Evolutionary conservation across 768 basidiomycete genomes (phyloP), one percentile per base, ranked within the genome.

Genomic region (Cystoderma amianthinum): DNA sequence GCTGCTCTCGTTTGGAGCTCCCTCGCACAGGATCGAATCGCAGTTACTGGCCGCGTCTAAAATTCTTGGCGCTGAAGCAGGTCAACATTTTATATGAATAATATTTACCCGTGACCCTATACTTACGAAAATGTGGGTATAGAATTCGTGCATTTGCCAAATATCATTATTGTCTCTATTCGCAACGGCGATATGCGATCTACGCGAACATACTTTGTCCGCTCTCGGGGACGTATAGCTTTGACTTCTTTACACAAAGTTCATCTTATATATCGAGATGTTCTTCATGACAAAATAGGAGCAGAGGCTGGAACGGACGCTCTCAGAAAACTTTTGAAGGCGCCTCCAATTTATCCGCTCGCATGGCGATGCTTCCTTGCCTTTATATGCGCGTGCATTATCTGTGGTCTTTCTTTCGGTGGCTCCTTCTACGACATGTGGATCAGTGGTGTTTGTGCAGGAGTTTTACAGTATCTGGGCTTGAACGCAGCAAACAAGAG

Each of bases 1-100:
- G 9, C 72, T 97, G 44, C 77, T 97, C 57, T 73, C 81, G n/a
- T 94, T 88, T 57, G 93, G 93, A 15, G 87, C 92, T n/a, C 92
- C 92, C 1, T 91, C 90, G 16, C 94, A 96, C 59, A 76, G 94
- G 15, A 84, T 94, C 47, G 91, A 95, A 63, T 82, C 88, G 1
- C 92, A 94, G 57, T 75, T 97, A 30, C 71, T 72, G 44, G 78
- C 86, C 3, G 90, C 89, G 2, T 83, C 91, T 4, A 65, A 73
- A 9, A 83, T 89, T 43, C 74, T 96, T 12, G 79, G 85, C 22
- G 73, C 89, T 46, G 74, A 83, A 49, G 85, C 86, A 41, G 81
- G 71, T 69, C 10, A 25, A 63, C 51, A 6, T 18, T 30, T 9
- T 36, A 28, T 28, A 28, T 28, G 7, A n/a, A 28, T n/a, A 7